Percentiles rank a stretch among this genome's conserved stretches.
Evolutionary conservation across 2,329 filamentous ascomycete genomes (phyloP).

Genomic region (Proliferodiscus dingleyae): DNA sequence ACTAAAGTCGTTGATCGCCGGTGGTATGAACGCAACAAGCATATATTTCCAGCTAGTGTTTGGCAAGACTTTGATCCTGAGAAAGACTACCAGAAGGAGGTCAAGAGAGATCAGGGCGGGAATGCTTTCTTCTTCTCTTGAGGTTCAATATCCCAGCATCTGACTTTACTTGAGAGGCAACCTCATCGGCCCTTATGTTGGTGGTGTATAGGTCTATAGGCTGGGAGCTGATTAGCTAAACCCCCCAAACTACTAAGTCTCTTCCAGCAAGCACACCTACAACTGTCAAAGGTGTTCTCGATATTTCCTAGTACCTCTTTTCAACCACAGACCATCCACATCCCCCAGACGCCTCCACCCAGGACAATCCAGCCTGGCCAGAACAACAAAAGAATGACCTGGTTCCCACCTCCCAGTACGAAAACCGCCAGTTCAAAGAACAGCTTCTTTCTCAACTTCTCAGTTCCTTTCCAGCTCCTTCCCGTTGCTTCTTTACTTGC

Average conservation of each 20-base stretch:
- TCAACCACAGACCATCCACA: constrained; percentile 18
- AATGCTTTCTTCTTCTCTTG: constrained; percentile 86
- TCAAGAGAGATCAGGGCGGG: constrained; percentile 78
- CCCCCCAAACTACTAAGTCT: too few relatives aligned
- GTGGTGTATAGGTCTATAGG: too few relatives aligned
- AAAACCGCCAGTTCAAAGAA: constrained; percentile 28
- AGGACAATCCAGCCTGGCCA: constrained; percentile 31
- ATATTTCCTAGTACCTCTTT: not conserved
- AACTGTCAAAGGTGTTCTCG: not conserved
- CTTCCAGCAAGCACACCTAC: not conserved
- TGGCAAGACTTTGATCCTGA: constrained; percentile 95
- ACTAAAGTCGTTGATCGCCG: constrained; percentile 94
- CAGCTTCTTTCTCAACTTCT: constrained; percentile 22
- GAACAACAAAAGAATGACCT: constrained; percentile 25
- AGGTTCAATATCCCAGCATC: not conserved
- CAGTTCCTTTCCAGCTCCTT: constrained; percentile 16
- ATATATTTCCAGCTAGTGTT: constrained; percentile 92
- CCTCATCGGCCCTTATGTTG: too few relatives aligned
- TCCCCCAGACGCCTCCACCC: constrained; percentile 12
- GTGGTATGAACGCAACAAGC: constrained; percentile 97
- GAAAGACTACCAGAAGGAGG: constrained; percentile 73
- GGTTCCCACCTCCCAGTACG: constrained; percentile 26
- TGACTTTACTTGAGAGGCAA: too few relatives aligned
- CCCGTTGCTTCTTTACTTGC: not conserved
- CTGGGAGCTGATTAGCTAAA: too few relatives aligned